These are phyloP conservation scores for Phytophthora tentaculata DNA, from an alignment of 352 stramenopile genomes.

Conservation along the genomic window DNA sequence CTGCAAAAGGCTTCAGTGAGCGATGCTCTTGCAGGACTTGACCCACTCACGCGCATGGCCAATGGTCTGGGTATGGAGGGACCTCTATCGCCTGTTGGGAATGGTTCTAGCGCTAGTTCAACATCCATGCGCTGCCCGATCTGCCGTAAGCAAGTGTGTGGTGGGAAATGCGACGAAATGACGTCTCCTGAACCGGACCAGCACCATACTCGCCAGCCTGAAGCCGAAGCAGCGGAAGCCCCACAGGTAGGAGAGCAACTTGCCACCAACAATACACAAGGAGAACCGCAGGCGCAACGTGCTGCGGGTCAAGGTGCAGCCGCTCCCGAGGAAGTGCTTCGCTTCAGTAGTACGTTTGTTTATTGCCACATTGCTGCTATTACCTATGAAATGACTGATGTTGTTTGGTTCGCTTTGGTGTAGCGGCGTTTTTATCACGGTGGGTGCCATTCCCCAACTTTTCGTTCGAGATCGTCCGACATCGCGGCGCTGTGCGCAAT, in stretches of 20 bases:
- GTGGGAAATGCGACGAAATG: conserved; percentile 35
- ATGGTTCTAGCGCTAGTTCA: conserved; percentile 14
- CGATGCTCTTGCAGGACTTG: conserved; percentile 55
- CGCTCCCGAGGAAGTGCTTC: conserved; percentile 63
- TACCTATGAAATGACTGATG: too few relatives aligned
- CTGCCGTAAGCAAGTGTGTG: conserved; percentile 67
- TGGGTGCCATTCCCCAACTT: conserved; percentile 78
- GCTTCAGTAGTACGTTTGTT: conserved; percentile 85
- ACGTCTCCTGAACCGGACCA: conserved; percentile 9
- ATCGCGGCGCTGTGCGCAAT: conserved; percentile 35
- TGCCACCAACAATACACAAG: conserved; percentile 13
- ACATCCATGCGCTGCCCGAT: conserved; percentile 63
- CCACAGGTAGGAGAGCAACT: conserved; percentile 12
- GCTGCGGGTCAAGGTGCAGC: conserved; percentile 8
- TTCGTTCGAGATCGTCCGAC: conserved; percentile 79
- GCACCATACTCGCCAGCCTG: conserved; percentile 12
- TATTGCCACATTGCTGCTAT: neutral
- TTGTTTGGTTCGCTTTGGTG: conserved; percentile 15
- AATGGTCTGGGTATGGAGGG: conserved; percentile 49
- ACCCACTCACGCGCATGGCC: conserved; percentile 33
- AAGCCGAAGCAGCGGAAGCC: conserved; percentile 21
- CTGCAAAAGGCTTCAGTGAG: conserved; percentile 70
- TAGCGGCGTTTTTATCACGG: conserved; percentile 72
- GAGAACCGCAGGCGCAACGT: conserved; percentile 16
- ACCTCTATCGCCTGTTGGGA: conserved; percentile 3